Evolutionary conservation across 148 eudicot genomes (phyloP).

Genomic region (Rhododendron griersonianum): DNA sequence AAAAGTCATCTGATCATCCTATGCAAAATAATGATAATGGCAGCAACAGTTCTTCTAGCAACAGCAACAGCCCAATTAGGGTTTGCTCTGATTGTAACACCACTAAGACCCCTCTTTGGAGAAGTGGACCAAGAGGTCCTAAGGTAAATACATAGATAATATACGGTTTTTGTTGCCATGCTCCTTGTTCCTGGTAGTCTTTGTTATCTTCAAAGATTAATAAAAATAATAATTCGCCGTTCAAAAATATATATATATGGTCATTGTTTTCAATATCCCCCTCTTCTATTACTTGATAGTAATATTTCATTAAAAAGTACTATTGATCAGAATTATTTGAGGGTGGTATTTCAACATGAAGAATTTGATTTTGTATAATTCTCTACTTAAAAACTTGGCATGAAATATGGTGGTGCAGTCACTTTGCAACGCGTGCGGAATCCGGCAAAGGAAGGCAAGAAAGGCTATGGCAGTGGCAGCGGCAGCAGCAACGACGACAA

Average conservation of each 20-base stretch:
- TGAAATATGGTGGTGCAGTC: conserved; percentile 35
- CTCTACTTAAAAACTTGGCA: background rate
- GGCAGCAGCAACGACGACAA: conserved; percentile 12
- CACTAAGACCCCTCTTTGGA: conserved; percentile 86
- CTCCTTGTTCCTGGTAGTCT: too few relatives aligned
- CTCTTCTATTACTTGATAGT: background rate
- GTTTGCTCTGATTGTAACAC: conserved; percentile 80
- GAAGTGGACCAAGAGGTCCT: conserved; percentile 87
- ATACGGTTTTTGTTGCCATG: background rate
- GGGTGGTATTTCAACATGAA: background rate
- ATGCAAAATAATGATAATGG: conserved; percentile 12
- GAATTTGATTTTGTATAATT: background rate
- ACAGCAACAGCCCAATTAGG: conserved; percentile 38
- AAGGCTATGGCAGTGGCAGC: conserved; percentile 64
- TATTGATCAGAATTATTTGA: too few relatives aligned
- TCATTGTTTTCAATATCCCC: background rate
- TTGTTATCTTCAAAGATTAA: too few relatives aligned
- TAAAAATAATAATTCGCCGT: too few relatives aligned
- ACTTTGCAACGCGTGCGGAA: conserved; percentile 85
- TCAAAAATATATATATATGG: too few relatives aligned
- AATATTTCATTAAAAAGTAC: background rate
- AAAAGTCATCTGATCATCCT: conserved; percentile 14
- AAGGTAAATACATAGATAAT: conserved; percentile 35
- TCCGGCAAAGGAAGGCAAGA: conserved; percentile 75
- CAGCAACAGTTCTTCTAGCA: conserved; percentile 27